Base-by-base conservation (phyloP, 1,139 yeast genomes). In the Yamadazyma oceani region DNA sequence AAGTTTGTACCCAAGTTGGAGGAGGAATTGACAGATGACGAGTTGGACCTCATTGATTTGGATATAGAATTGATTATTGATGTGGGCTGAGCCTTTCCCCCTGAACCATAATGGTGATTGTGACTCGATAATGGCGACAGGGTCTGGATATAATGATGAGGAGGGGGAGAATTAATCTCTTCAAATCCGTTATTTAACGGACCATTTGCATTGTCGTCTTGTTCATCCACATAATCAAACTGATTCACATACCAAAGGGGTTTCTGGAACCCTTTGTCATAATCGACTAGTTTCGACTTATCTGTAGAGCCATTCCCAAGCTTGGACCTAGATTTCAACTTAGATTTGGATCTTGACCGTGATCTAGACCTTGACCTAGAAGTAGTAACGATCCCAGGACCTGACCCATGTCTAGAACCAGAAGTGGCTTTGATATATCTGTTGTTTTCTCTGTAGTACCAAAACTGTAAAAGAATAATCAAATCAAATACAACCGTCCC, bases 171-270 rank as follows among this genome's bases (percentile, higher is more conserved):
- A 17, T 33, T 34, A 8, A 39, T 23, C n/a, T 27, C 24, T 11
- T 26, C 33, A n/a, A n/a, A n/a, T n/a, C n/a, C n/a, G n/a, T n/a
- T n/a, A n/a, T n/a, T n/a, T n/a, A n/a, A n/a, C n/a, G n/a, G n/a
- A n/a, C n/a, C n/a, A n/a, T n/a, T n/a, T n/a, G n/a, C n/a, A n/a
- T n/a, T n/a, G n/a, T 35, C 41, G 28, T 40, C 42, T 19, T 19
- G 21, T 19, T 27, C 30, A 8, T 44, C 47, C 26, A 42, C 48
- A 34, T 42, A 44, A 8, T 39, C 38, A 23, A 47, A 43, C 13
- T 34, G 52, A 38, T 59, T 57, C 15, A 64, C 57, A 48, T 66
- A 67, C 75, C 74, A 68, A 35, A 62, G 69, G 1, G 72, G 72
- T 34, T 62, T 60, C 39, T 57, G 60, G 47, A 64, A 65, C 31